Conservation (phyloP, 805 yeast species). For the Zygosaccharomyces gambellarensis region DNA sequence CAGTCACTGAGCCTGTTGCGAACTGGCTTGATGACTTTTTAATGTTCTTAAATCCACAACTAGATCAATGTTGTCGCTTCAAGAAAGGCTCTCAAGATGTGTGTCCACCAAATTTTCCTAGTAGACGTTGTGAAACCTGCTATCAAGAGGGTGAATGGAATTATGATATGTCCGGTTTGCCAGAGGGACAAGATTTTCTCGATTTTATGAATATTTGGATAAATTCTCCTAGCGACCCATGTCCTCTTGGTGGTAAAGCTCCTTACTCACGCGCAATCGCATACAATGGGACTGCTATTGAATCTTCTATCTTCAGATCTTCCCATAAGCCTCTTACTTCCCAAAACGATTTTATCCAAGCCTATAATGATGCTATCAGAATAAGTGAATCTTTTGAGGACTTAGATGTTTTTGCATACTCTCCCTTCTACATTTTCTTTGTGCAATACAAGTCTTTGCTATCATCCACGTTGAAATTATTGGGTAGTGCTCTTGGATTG, state of each 20-base stretch:
- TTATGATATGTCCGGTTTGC: conserved; percentile 76
- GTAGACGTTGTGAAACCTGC: conserved; percentile 70
- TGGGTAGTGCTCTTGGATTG: conserved; percentile 47
- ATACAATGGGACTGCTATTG: conserved; percentile 40
- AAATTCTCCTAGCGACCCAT: conserved; percentile 74
- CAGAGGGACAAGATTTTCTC: conserved; percentile 68
- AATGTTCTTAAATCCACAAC: conserved; percentile 78
- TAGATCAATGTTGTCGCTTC: conserved; percentile 80
- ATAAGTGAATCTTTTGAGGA: conserved; percentile 55
- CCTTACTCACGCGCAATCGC: conserved; percentile 67
- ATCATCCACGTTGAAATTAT: conserved; percentile 49
- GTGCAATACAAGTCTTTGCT: conserved; percentile 77
- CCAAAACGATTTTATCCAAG: conserved; percentile 77
- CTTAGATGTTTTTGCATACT: conserved; percentile 74
- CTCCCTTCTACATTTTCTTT: conserved; percentile 88
- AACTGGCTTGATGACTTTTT: conserved; percentile 92
- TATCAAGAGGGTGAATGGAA: conserved; percentile 61
- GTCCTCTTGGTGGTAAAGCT: conserved; percentile 94
- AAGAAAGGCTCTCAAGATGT: conserved; percentile 53
- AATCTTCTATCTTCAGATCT: conserved; percentile 69
- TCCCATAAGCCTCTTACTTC: conserved; percentile 76
- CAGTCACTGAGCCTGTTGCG: conserved; percentile 76
- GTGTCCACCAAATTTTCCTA: conserved; percentile 55
- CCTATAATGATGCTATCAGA: conserved; percentile 66
- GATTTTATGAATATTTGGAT: conserved; percentile 77